Base-by-base conservation (phyloP, 305 asterid genomes). In the Fraxinus platypoda region DNA sequence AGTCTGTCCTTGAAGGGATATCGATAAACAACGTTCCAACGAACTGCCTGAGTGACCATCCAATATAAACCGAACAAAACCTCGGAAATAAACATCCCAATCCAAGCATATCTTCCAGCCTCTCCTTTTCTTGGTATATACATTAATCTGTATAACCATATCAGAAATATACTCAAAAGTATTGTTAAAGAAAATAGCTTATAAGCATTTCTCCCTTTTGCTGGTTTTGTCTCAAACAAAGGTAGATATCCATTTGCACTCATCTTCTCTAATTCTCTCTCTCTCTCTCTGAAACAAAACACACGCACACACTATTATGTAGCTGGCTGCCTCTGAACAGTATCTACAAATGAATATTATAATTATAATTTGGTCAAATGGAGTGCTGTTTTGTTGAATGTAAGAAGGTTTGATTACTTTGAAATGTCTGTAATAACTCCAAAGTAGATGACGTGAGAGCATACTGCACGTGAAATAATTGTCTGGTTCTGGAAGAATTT, bases 1-100 rank as follows among this genome's bases (percentile, higher is more conserved):
- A 93, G 95, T 26, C 86, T 80, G 31, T 90, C 64, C 37, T 71
- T 89, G 85, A 91, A 88, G 17, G 97, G 89, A 66, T 62, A 64
- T 19, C 87, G 88, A 80, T 71, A 75, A 41, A 88, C 87, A 71
- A 85, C 86, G 41, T 80, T 74, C 88, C 91, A 90, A 1, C 97
- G 93, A 81, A 75, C 84, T 17, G 91, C 38, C 46, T 88, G 97
- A 41, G 92, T 79, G 31, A 89, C 8, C 23, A 92, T 80, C 97
- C 97, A 93, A 80, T 91, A 91, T 3, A 91, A 34, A 19, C 90
- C 89, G 25, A 93, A 87, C 13, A 83, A 25, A 3, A 86, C 0
- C 84, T 92, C 97, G 0, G 95, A 83, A 0, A 82, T n/a, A 9
- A 87, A 83, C 89, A 91, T 84, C 2, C 79, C 86, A 4, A 88